A percentile compares a stretch with the other conserved stretches of the same genome.
Evolutionary conservation across 1,139 yeast species (phyloP).

Genomic region (Lodderomyces orthopsilosis): DNA sequence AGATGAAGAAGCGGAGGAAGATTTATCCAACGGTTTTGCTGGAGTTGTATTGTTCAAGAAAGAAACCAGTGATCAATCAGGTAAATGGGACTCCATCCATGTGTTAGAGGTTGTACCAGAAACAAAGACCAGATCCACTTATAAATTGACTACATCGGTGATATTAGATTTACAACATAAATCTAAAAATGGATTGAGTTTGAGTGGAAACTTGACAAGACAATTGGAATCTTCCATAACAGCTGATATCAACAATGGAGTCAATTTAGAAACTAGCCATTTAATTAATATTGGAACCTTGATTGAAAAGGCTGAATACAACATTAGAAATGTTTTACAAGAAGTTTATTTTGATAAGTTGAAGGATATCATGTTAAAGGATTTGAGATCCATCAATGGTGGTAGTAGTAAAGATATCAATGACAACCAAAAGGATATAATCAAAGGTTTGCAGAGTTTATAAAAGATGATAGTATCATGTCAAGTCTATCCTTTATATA

Average conservation of each 20-base stretch:
- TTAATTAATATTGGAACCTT: constrained; percentile 81
- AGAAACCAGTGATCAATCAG: constrained; percentile 48
- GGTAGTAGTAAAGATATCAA: constrained; percentile 38
- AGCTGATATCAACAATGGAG: constrained; percentile 36
- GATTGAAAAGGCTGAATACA: constrained; percentile 86
- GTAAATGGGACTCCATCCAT: constrained; percentile 90
- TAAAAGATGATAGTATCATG: constrained; percentile 14
- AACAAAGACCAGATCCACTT: constrained; percentile 48
- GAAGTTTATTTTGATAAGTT: constrained; percentile 96
- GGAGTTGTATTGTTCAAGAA: constrained; percentile 90
- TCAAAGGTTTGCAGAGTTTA: constrained; percentile 45
- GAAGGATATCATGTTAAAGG: constrained; percentile 70
- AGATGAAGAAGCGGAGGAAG: constrained; percentile 30
- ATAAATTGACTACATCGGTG: constrained; percentile 84
- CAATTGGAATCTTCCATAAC: constrained; percentile 57
- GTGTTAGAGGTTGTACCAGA: constrained; percentile 74
- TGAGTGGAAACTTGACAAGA: constrained; percentile 85
- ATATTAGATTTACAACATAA: constrained; percentile 61
- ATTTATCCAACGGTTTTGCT: constrained; percentile 58
- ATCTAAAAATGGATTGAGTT: constrained; percentile 34
- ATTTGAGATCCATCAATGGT: constrained; percentile 58
- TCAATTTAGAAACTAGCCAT: constrained; percentile 58
- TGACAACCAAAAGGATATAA: constrained; percentile 47
- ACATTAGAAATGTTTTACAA: constrained; percentile 80
- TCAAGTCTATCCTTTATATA: background rate